Evolutionary conservation across 2,329 filamentous ascomycete species (phyloP).

Genomic region (Aaosphaeria arxii): DNA sequence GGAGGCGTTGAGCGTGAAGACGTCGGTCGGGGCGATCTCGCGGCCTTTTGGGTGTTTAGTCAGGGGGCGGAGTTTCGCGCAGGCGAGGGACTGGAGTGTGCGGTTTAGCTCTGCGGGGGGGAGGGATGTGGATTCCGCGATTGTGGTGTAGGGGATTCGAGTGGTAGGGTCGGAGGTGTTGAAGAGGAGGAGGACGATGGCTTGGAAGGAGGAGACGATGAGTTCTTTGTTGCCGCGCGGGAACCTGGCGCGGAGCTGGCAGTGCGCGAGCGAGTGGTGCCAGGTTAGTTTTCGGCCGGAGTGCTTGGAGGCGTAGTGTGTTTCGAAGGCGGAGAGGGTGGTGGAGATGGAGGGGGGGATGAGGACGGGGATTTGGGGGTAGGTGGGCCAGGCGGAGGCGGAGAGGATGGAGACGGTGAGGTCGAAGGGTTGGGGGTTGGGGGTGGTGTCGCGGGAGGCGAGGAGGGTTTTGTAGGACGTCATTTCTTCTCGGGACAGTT

Average conservation of each 20-base stretch:
- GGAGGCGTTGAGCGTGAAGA: conserved; percentile 73
- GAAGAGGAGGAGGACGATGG: conserved; percentile 85
- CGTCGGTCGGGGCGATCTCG: conserved; percentile 75
- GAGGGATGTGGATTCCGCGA: background rate
- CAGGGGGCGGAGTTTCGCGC: conserved; percentile 81
- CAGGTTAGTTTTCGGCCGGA: conserved; percentile 82
- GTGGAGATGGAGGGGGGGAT: conserved; percentile 72
- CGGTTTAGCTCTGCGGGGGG: conserved; percentile 67
- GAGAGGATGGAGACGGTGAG: conserved; percentile 89
- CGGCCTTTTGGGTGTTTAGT: conserved; percentile 80
- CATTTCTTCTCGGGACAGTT: conserved; percentile 91
- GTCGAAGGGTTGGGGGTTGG: conserved; percentile 53
- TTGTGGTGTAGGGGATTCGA: background rate
- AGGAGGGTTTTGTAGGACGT: conserved; percentile 73
- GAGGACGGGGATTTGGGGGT: conserved; percentile 71
- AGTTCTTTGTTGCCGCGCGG: conserved; percentile 80
- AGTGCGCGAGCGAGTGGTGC: conserved; percentile 93
- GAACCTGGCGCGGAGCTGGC: conserved; percentile 78
- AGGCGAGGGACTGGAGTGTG: conserved; percentile 92
- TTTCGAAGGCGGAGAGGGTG: conserved; percentile 79
- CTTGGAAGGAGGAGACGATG: conserved; percentile 87
- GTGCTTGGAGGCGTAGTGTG: conserved; percentile 86
- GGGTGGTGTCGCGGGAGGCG: conserved; percentile 57
- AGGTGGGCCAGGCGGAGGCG: conserved; percentile 87
- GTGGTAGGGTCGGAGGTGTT: conserved; percentile 59